A percentile compares a stretch with the other conserved stretches of the same genome.
These are phyloP conservation scores for Viola odorata DNA, from an alignment of 345 rosid species.

Conservation along the genomic window DNA sequence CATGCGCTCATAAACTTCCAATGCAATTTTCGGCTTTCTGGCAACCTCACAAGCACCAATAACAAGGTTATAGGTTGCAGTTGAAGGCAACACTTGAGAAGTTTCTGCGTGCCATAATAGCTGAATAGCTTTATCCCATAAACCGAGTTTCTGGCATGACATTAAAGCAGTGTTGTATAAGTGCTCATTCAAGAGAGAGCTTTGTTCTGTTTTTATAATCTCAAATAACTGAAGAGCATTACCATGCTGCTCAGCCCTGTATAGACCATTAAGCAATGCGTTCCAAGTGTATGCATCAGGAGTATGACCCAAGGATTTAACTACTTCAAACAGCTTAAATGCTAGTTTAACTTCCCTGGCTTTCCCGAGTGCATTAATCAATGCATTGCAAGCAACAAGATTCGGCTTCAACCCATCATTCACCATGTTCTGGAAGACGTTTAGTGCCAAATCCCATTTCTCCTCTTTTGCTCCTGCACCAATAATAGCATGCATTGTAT, in stretches of 20 bases:
- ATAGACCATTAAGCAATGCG: constrained; percentile 54
- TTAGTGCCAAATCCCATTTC: constrained; percentile 50
- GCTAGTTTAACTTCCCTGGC: constrained; percentile 54
- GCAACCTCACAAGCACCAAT: constrained; percentile 66
- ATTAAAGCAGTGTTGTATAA: constrained; percentile 52
- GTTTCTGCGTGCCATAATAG: constrained; percentile 68
- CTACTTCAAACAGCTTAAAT: constrained; percentile 43
- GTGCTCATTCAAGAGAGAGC: constrained; percentile 39
- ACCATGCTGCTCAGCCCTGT: constrained; percentile 46
- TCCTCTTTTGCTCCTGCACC: constrained; percentile 58
- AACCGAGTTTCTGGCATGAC: constrained; percentile 74
- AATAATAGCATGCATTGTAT: constrained; percentile 55
- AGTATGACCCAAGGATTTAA: constrained; percentile 45
- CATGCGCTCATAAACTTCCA: constrained; percentile 75
- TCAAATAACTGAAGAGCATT: constrained; percentile 66
- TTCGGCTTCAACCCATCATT: constrained; percentile 47
- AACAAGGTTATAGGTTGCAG: constrained; percentile 58
- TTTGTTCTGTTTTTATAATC: constrained; percentile 34
- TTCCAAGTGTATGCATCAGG: constrained; percentile 81
- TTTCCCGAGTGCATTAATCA: constrained; percentile 66
- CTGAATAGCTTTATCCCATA: constrained; percentile 73
- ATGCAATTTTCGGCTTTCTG: constrained; percentile 57
- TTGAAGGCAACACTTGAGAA: constrained; percentile 41
- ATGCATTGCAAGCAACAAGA: constrained; percentile 56
- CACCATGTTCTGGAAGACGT: constrained; percentile 48